These are phyloP conservation scores for Verticillium isaacii DNA, from an alignment of 2,329 filamentous ascomycete genomes.

Conservation along the genomic window DNA sequence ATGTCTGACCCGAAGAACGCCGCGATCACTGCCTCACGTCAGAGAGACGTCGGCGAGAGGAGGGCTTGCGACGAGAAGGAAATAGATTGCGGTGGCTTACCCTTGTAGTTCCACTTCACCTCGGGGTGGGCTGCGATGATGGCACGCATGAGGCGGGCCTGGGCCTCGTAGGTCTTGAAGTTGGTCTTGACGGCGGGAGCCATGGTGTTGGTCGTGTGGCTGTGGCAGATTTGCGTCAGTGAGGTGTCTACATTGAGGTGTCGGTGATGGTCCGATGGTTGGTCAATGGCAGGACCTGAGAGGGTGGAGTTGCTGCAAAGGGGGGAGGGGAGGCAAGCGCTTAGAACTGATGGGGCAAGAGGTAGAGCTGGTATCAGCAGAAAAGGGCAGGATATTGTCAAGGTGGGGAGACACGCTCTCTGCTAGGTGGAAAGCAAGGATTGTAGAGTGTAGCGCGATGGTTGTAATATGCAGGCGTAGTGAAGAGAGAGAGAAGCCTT, in stretches of 20 bases:
- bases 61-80: background rate
- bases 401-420: no score
- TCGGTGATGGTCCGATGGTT: background rate
- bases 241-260: background rate
- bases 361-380: no score
- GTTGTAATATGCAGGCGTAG: background rate
- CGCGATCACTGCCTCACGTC: slow-evolving; percentile 35
- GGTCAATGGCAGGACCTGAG: background rate
- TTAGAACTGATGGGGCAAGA: background rate
- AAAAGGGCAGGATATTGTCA: no score
- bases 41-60: slow-evolving; percentile 4
- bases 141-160: slow-evolving; percentile 55
- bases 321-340: background rate
- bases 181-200: slow-evolving; percentile 41
- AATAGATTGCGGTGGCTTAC: slow-evolving; percentile 34
- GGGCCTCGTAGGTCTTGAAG: slow-evolving; percentile 56
- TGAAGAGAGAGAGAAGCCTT: background rate
- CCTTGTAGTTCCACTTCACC: slow-evolving; percentile 55
- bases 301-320: background rate
- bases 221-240: background rate
- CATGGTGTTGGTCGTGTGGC: slow-evolving; percentile 29
- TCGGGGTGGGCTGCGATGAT: slow-evolving; percentile 53
- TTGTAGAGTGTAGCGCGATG: background rate
- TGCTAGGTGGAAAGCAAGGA: background rate
- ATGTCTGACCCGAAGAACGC: slow-evolving; percentile 44